Conservation (phyloP, 768 basidiomycete genomes). For the Tylopilus sp. region DNA sequence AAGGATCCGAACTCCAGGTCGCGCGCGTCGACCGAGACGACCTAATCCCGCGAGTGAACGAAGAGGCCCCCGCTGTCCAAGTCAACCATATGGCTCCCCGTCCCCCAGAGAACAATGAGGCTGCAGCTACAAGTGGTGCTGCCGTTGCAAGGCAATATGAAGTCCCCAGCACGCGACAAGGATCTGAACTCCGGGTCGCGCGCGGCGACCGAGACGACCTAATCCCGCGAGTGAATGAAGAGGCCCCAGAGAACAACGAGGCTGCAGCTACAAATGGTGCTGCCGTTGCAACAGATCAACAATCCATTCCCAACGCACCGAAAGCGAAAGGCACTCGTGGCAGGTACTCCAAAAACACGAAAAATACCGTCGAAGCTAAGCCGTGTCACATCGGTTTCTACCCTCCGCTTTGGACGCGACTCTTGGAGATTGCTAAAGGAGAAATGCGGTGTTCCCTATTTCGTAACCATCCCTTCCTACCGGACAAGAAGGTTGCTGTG, state of each 20-base stretch:
- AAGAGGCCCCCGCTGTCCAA: neutral
- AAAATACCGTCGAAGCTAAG: neutral
- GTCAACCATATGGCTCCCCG: neutral
- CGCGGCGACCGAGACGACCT: neutral
- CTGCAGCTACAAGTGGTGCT: too few relatives aligned
- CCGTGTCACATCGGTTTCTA: neutral
- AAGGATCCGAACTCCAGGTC: too few relatives aligned
- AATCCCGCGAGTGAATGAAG: neutral
- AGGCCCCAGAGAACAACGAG: too few relatives aligned
- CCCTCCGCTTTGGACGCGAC: neutral
- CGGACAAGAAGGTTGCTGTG: neutral
- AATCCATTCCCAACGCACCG: too few relatives aligned
- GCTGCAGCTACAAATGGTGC: too few relatives aligned
- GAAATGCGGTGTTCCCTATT: neutral
- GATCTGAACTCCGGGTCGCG: too few relatives aligned
- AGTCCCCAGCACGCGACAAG: neutral
- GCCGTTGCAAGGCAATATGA: neutral
- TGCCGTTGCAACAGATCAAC: too few relatives aligned
- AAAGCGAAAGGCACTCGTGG: neutral
- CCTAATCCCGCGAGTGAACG: neutral
- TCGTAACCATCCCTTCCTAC: neutral
- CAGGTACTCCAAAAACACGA: neutral
- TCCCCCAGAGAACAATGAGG: neutral
- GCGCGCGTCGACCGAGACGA: neutral
- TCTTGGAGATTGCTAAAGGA: neutral